These are phyloP conservation scores for grape (Vitis vinifera) DNA, from an alignment of 164 flowering plant genomes.

Conservation along the genomic window DNA sequence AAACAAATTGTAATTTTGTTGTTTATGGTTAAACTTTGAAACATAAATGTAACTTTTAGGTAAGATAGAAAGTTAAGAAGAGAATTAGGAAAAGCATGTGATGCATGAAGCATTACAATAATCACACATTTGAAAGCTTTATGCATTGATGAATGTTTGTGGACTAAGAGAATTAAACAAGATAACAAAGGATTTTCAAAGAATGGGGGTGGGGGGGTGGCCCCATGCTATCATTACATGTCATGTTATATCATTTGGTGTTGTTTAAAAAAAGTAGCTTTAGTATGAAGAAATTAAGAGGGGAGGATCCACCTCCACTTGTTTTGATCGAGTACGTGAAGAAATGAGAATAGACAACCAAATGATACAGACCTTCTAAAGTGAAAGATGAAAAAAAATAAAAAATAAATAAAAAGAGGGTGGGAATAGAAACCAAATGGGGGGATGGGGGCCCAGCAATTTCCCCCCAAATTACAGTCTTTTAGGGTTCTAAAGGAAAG, in stretches of 20 bases:
- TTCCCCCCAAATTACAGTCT: too few species aligned
- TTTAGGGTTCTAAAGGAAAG: too few species aligned
- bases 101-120: slow-evolving; percentile 7
- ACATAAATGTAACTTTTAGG: slow-evolving; percentile 1
- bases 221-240: slow-evolving; percentile 28
- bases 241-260: slow-evolving; percentile 25
- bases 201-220: neutral
- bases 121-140: slow-evolving; percentile 29
- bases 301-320: slow-evolving; percentile 13
- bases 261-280: slow-evolving; percentile 8
- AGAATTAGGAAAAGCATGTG: slow-evolving; percentile 17
- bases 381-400: neutral
- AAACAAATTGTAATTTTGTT: slow-evolving; percentile 6
- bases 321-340: slow-evolving; percentile 14
- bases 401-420: too few species aligned
- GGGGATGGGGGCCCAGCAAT: too few species aligned
- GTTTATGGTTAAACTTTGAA: slow-evolving; percentile 6
- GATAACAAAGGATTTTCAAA: neutral
- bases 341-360: slow-evolving; percentile 25
- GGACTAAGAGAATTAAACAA: slow-evolving; percentile 2
- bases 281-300: slow-evolving; percentile 7
- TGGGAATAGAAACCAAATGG: too few species aligned
- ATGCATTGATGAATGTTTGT: neutral
- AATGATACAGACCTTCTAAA: slow-evolving; percentile 47
- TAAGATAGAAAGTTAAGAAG: slow-evolving; percentile 7